phyloP scores from a whole-genome alignment of 177 flowering plant species.

The Tripterygium wilfordii region DNA sequence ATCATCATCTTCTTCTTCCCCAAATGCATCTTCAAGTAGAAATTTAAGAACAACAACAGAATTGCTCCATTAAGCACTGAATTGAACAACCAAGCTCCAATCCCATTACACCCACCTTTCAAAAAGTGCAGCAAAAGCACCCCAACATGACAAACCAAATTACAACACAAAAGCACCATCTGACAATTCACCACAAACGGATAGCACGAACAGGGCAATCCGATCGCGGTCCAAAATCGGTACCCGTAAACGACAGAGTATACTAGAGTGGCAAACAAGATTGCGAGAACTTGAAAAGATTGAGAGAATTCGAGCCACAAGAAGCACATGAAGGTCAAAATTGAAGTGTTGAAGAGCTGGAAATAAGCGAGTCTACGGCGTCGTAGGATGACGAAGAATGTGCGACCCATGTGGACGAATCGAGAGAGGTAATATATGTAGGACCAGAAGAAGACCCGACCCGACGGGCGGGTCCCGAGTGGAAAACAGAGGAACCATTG shows the following conservation, averaged over 20 bases:
- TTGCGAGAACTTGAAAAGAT: slow-evolving; percentile 51
- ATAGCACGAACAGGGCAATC: slow-evolving; percentile 27
- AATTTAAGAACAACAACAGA: slow-evolving; percentile 51
- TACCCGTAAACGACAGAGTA: slow-evolving; percentile 44
- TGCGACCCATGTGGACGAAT: slow-evolving; percentile 60
- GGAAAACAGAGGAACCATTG: slow-evolving; percentile 97
- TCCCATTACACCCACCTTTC: slow-evolving; percentile 60
- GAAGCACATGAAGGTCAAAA: slow-evolving; percentile 27
- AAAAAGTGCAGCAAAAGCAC: slow-evolving; percentile 38
- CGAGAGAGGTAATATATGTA: slow-evolving; percentile 77
- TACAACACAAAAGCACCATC: slow-evolving; percentile 30
- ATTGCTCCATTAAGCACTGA: slow-evolving; percentile 66
- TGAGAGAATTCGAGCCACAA: slow-evolving; percentile 62
- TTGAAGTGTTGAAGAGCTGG: slow-evolving; percentile 38
- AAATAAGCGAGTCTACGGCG: slow-evolving; percentile 34
- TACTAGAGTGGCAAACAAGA: slow-evolving; percentile 29
- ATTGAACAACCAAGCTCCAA: slow-evolving; percentile 79
- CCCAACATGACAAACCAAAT: slow-evolving; percentile 42
- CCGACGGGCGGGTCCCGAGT: slow-evolving; percentile 82
- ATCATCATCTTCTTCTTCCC: slow-evolving; percentile 1
- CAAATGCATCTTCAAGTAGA: slow-evolving; percentile 39
- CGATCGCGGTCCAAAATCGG: slow-evolving; percentile 45
- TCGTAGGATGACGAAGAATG: slow-evolving; percentile 46
- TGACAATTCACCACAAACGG: slow-evolving; percentile 41
- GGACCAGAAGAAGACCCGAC: slow-evolving; percentile 98